Evolutionary conservation across 2,329 filamentous ascomycete genomes (phyloP), one percentile per base, ranked within the genome.

Genomic region (Neurospora sp.): DNA sequence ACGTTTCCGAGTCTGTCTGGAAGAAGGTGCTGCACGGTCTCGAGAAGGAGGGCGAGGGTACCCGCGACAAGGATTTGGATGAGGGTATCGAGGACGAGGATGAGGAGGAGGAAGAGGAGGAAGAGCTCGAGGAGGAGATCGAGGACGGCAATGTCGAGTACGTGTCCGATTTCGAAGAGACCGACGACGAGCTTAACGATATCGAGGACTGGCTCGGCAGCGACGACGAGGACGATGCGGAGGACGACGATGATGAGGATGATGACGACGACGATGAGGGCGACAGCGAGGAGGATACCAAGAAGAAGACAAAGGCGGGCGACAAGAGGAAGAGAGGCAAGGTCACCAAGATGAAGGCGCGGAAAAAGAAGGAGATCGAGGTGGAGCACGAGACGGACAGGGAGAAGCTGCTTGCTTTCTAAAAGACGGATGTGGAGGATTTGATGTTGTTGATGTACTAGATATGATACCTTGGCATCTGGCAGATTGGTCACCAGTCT

Each of bases 1-100:
- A 99, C 78, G 94, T 97, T 68, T 96, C 96, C 80, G 93, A 97
- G 80, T 86, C 88, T 15, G 93, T 99, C 72, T 99, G 96, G 96
- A 96, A 96, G 87, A 97, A 94, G 86, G 96, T 99, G 8, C 88
- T 99, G 75, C 89, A 90, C 72, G 93, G 93, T 3, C 85, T 99
- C 81, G 96, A 99, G 86, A 87, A 91, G 75, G 91, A 91, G 76
- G 94, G 95, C 71, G 90, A 96, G 77, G 95, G 91, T 66, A 85
- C 88, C 73, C 85, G 93, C 69, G 95, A 97, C 79, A 89, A 93
- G 82, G 95, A 98, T 79, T 81, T 96, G 79, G 95, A 97, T 79
- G 90, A 94, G 75, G 95, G 94, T 10, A 89, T 96, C 73, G 90
- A 92, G 74, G 89, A 92, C 42, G 92, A 93, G 36, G 90, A 92